Evolutionary conservation across 1,284 basidiomycete species (phyloP), one percentile per base, ranked within the genome.

Genomic region (Puccinia brachypodii): DNA sequence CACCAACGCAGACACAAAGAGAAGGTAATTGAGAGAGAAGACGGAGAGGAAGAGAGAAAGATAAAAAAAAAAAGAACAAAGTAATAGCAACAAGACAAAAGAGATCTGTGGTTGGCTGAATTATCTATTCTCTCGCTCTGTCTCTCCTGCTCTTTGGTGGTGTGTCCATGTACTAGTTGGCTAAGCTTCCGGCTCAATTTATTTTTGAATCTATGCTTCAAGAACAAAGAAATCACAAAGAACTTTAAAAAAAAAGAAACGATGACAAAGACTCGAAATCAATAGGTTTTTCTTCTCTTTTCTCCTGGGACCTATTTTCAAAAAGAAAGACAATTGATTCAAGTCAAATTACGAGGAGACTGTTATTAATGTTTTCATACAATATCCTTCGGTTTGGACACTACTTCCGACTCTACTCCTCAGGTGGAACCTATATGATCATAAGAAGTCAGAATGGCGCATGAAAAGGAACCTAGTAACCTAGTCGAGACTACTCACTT

Each of bases 291-390:
- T n/a, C n/a, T n/a, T n/a, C n/a, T 31, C 62, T 60, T 31, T 60
- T 33, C 33, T 40, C 62, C 62, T 64, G 38, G 31, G 62, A 22
- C 36, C 62, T 40, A 64, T 40, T 9, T 38, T n/a, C n/a, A 47
- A 47, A 50, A 22, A 33, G 44, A 71, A 71, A 71, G 47, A 44
- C 40, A 47, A 14, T 71, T 71, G 68, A 71, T 71, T 50, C 68
- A 71, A 71, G 68, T 71, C 68, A 9, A 14, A 50, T 50, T 71
- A 47, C 25, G 40, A 2, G 16, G 13, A 44, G 44, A 71, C n/a
- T 44, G 28, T 71, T 44, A 25, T 71, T 33, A 44, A 31, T 44
- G 68, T 71, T 71, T 50, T 44, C 44, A 44, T 71, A 44, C 44
- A 44, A 50, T 33, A 14, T 64, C 31, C 62, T 25, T 71, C 44